phyloP scores from a whole-genome alignment of 495 filamentous ascomycete genomes.

The Cudoniella acicularis region DNA sequence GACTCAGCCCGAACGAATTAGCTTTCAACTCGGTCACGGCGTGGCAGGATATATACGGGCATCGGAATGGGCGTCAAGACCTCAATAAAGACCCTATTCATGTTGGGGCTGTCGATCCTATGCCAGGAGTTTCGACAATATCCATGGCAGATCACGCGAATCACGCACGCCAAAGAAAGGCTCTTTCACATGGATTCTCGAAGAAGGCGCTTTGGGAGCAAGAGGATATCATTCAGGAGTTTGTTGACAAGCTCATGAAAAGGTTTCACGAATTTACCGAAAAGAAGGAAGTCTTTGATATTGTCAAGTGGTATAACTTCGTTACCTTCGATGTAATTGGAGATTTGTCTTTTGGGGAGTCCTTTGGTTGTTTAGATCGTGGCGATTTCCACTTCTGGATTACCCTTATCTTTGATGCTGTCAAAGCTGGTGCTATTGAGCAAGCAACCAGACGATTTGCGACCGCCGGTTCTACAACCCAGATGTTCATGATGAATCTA shows the following conservation, averaged over 20 bases:
- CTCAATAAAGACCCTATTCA: background rate
- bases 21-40: conserved; percentile 49
- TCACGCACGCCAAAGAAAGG: conserved; percentile 43
- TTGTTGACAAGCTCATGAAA: conserved; percentile 10
- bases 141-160: conserved; percentile 35
- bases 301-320: conserved; percentile 44
- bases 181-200: conserved; percentile 48
- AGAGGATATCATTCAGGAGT: conserved; percentile 39
- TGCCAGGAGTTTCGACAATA: conserved; percentile 16
- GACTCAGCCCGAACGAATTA: conserved; percentile 51
- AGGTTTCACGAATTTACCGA: background rate
- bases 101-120: conserved; percentile 4
- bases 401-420: conserved; percentile 27
- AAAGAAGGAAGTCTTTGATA: conserved; percentile 20
- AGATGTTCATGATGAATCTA: conserved; percentile 1
- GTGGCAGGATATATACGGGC: conserved; percentile 11
- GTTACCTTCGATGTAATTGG: conserved; percentile 49
- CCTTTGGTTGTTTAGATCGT: conserved; percentile 25
- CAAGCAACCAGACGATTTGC: conserved; percentile 20
- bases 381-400: conserved; percentile 13
- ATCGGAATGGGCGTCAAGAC: background rate
- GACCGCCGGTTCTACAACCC: background rate
- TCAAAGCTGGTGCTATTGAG: conserved; percentile 26
- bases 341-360: conserved; percentile 33
- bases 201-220: conserved; percentile 44